Conservation (phyloP, 116 monocot genomes). For the Phalaenopsis hybrid region DNA sequence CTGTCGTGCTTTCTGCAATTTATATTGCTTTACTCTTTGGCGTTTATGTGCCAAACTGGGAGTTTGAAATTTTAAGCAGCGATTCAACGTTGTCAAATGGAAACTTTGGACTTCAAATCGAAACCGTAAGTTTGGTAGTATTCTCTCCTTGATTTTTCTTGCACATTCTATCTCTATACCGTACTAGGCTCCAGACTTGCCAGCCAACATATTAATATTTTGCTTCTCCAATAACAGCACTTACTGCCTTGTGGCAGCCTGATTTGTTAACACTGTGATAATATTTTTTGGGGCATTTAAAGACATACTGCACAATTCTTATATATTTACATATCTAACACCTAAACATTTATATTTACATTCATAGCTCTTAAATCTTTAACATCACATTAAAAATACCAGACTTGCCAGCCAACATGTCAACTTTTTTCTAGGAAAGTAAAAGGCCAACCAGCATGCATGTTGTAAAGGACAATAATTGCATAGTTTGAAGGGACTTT, state of each 20-base stretch:
- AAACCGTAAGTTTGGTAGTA: slow-evolving; percentile 29
- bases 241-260: not conserved
- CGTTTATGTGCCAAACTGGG: slow-evolving; percentile 75
- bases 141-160: not conserved
- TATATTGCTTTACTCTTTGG: slow-evolving; percentile 68
- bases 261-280: not conserved
- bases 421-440: not conserved
- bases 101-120: slow-evolving; percentile 17
- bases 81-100: slow-evolving; percentile 28
- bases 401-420: too few relatives aligned
- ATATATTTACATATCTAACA: too few relatives aligned
- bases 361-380: too few relatives aligned
- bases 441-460: not conserved
- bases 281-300: not conserved
- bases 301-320: too few relatives aligned
- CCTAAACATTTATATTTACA: too few relatives aligned
- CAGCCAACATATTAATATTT: not conserved
- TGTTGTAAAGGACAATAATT: not conserved
- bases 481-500: not conserved
- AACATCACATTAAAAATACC: too few relatives aligned
- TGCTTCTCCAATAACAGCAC: not conserved
- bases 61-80: slow-evolving; percentile 52
- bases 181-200: not conserved
- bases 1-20: slow-evolving; percentile 39
- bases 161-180: not conserved